A percentile compares a stretch with the other conserved stretches of the same genome.
phyloP scores from a whole-genome alignment of 176 grass and related monocot species.

The Zea luxurians region DNA sequence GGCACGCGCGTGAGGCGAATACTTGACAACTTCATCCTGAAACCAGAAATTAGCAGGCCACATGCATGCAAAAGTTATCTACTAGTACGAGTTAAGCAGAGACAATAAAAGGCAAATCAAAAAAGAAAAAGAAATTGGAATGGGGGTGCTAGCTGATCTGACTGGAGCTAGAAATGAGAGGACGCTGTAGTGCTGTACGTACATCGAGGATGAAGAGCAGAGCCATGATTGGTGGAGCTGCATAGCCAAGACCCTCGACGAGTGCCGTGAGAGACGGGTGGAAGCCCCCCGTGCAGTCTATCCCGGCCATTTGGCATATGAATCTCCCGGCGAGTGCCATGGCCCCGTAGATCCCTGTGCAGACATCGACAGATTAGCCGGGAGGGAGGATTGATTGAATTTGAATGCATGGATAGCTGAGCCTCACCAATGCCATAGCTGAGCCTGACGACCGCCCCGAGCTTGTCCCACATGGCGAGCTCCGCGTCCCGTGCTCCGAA shows the following conservation, averaged over 20 bases:
- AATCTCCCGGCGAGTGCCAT: conserved; percentile 85
- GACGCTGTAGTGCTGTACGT: background rate
- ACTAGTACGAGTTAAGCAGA: background rate
- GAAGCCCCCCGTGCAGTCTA: conserved; percentile 73
- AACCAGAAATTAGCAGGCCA: background rate
- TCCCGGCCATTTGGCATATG: conserved; percentile 77
- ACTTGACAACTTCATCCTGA: conserved; percentile 96
- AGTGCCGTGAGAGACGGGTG: conserved; percentile 74
- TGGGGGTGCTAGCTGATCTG: background rate
- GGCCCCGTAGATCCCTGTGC: conserved; percentile 70
- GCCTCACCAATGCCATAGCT: conserved; percentile 88
- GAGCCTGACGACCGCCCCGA: conserved; percentile 80
- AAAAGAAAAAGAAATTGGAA: too few species aligned
- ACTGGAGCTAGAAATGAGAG: background rate
- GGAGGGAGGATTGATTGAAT: background rate
- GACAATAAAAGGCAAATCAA: background rate
- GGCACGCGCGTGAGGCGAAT: conserved; percentile 93
- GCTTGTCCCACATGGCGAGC: conserved; percentile 76
- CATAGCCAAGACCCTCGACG: conserved; percentile 83
- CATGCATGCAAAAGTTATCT: background rate
- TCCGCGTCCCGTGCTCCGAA: conserved; percentile 55
- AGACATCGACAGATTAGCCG: background rate
- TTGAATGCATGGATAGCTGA: conserved; percentile 59
- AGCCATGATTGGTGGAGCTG: conserved; percentile 90
- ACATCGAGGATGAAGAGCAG: conserved; percentile 93